Base-by-base conservation (phyloP, 1,284 basidiomycete species). In the Sporisorium graminicola region DNA sequence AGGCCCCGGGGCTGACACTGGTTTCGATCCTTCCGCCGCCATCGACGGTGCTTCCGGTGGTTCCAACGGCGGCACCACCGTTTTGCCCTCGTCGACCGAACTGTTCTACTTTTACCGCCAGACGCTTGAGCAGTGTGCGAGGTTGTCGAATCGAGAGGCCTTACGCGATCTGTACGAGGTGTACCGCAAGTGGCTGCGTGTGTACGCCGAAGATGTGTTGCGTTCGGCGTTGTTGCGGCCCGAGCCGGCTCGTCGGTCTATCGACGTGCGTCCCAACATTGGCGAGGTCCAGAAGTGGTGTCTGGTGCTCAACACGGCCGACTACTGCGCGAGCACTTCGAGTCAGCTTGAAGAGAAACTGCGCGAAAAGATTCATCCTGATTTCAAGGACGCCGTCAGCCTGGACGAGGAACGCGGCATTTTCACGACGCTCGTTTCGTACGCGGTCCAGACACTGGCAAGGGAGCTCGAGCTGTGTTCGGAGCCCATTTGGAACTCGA, bases 21-120 rank as follows among this genome's bases (percentile, higher is more conserved):
- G 87, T 53, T 88, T 87, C 81, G 92, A 90, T 79, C 77, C 80
- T 47, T 89, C 88, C 92, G 0, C 51, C 12, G 56, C 55, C 33
- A 37, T 67, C 83, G 90, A 92, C 79, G 79, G 78, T 51, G 89
- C 88, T 91, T 1, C 60, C 16, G 42, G 59, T 33, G 40, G 56
- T 37, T 43, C 63, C 26, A 86, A 92, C 13, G 94, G 95, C 59
- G 89, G 88, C 8, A 74, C 68, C 49, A 89, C 90, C 1, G 93
- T 99, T 0, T 88, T 98, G 3, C 93, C 94, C 0, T 95, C 94
- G 0, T 97, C 94, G 1, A 98, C 95, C 0, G 95, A 99, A 82
- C 87, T 99, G 40, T 99, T 99, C 88, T 96, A 96, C 86, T 94
- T 97, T 86, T 99, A 99, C 85, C 93, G 92, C 0, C 94, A 98